Conservation (phyloP, 768 basidiomycete genomes). For the Suillus alpinus region DNA sequence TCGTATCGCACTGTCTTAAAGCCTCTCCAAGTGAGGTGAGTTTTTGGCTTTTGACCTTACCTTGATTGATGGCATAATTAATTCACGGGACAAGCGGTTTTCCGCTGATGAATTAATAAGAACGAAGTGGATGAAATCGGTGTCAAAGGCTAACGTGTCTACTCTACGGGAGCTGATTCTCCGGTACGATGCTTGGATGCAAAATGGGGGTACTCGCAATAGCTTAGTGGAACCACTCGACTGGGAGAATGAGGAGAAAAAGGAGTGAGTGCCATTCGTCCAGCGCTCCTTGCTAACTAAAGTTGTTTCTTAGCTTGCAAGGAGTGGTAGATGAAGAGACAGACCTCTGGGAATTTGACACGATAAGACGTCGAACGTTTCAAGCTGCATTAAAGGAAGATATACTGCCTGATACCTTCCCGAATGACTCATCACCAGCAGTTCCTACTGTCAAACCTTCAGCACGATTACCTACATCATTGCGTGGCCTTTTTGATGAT, state of each 20-base stretch:
- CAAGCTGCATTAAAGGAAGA: constrained; percentile 24
- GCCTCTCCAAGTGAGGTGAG: constrained; percentile 78
- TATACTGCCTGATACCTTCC: constrained; percentile 15
- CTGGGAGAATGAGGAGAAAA: constrained; percentile 70
- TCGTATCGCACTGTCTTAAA: constrained; percentile 77
- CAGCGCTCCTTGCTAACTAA: constrained; percentile 1
- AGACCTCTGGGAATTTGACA: constrained; percentile 77
- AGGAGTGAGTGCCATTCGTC: constrained; percentile 37
- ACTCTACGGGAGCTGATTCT: constrained; percentile 78
- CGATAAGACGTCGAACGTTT: constrained; percentile 47
- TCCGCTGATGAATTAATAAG: constrained; percentile 87
- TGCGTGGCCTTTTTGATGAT: constrained; percentile 77
- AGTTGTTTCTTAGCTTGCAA: constrained; percentile 17
- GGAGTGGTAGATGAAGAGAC: constrained; percentile 25
- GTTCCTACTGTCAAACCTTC: constrained; percentile 51
- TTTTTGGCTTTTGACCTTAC: constrained; percentile 4
- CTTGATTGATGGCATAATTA: constrained; percentile 8
- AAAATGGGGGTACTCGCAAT: constrained; percentile 67
- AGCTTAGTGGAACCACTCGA: constrained; percentile 70
- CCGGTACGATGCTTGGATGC: constrained; percentile 71
- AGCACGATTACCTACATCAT: constrained; percentile 67
- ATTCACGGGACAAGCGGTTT: constrained; percentile 54
- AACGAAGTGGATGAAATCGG: constrained; percentile 85
- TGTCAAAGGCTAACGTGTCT: constrained; percentile 63
- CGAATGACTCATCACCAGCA: constrained; percentile 13